Percentiles rank a stretch among this genome's conserved stretches.
These are phyloP conservation scores for Xeromyces bisporus DNA, from an alignment of 495 filamentous ascomycete genomes.

Conservation along the genomic window DNA sequence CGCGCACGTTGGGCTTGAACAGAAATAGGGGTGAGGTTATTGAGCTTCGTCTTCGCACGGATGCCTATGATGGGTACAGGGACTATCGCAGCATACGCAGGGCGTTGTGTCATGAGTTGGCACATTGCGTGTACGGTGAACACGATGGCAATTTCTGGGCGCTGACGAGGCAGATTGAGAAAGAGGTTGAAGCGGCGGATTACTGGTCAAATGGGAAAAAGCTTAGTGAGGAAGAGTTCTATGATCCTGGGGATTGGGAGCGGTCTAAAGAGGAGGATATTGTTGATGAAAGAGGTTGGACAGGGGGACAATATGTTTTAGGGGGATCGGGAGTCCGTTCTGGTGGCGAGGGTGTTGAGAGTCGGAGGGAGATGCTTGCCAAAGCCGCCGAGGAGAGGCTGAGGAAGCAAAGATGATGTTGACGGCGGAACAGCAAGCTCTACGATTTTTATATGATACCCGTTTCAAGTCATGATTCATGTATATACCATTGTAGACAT, in stretches of 20 bases:
- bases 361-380: slow-evolving; percentile 55
- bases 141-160: slow-evolving; percentile 86
- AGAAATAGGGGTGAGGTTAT: slow-evolving; percentile 80
- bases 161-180: slow-evolving; percentile 68
- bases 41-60: slow-evolving; percentile 75
- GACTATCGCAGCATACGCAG: slow-evolving; percentile 81
- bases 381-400: slow-evolving; percentile 58
- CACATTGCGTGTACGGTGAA: slow-evolving; percentile 71
- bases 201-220: slow-evolving; percentile 50
- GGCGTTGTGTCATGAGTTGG: slow-evolving; percentile 87
- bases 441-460: slow-evolving; percentile 1
- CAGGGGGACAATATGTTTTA: slow-evolving; percentile 71
- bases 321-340: slow-evolving; percentile 34
- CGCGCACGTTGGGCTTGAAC: slow-evolving; percentile 73
- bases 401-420: slow-evolving; percentile 33
- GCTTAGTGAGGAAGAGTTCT: slow-evolving; percentile 52
- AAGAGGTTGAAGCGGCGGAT: slow-evolving; percentile 65
- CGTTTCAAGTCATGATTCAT: too few species aligned
- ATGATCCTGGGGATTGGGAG: slow-evolving; percentile 44
- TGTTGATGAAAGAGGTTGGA: slow-evolving; percentile 71
- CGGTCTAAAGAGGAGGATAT: slow-evolving; percentile 29
- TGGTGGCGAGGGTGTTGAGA: slow-evolving; percentile 14
- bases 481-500: too few species aligned
- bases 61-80: slow-evolving; percentile 84
- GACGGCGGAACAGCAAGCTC: slow-evolving; percentile 15